Evolutionary conservation across 768 basidiomycete species (phyloP), one percentile per base, ranked within the genome.

Genomic region (Rhodotorula toruloides): DNA sequence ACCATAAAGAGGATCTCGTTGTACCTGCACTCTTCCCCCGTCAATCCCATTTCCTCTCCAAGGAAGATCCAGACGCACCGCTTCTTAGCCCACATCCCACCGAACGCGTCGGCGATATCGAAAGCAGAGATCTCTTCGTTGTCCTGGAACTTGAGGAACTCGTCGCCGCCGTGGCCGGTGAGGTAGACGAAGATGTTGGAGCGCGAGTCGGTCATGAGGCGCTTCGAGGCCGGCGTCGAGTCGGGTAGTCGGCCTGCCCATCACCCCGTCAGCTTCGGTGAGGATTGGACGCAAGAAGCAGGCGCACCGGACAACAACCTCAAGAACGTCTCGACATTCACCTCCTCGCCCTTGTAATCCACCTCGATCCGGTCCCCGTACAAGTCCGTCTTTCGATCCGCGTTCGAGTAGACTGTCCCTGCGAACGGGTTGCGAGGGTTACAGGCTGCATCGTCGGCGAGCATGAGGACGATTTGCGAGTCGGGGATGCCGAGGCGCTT

Each of bases 91-190:
- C 87, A 92, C 94, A 99, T 99, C 78, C 97, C 93, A 77, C 91
- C 91, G 67, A 98, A 89, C 3, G 96, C 93, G 76, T 98, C 94
- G 0, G 94, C 94, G n/a, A 98, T 84, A 76, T 98, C 96, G 63
- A 89, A 91, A 0, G 94, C 91, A 64, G 89, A 91, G 73, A 98
- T 91, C 77, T 99, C 96, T 77, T 98, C 96, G 76, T 89, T 92
- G 76, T 99, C 96, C 76, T 99, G 96, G 77, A 99, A 98, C 77
- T 99, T 98, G 75, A 99, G 84, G 77, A 98, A 99, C 77, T 96
- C 96, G 74, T 94, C 89, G 1, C 96, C 96, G 19, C 96, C 96
- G 73, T 98, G 96, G 0, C 96, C 96, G 0, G 96, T 94, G 90
- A 98, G 89, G 78, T 96, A 98, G 27, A 99, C 85, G 75, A 98